phyloP scores from a whole-genome alignment of 345 rosid species.

The Gynandropsis gynandra region DNA sequence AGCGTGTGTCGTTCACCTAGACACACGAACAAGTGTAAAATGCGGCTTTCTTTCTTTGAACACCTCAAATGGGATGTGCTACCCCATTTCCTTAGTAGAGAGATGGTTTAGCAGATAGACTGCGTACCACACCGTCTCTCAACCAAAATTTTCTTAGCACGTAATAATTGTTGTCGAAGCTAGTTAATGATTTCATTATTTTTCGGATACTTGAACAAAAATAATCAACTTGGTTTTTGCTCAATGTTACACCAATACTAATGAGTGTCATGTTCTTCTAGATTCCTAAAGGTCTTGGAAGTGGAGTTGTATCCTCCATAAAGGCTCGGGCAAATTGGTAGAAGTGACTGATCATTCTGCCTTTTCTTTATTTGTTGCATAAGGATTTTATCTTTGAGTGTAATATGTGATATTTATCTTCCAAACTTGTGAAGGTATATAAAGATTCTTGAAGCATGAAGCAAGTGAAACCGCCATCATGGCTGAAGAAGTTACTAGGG shows the following conservation, averaged over 20 bases:
- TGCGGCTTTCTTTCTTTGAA: no score
- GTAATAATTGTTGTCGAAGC: neutral
- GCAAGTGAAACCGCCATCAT: slow-evolving; percentile 66
- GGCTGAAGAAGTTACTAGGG: slow-evolving; percentile 60
- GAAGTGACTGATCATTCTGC: no score
- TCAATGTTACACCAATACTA: slow-evolving; percentile 3
- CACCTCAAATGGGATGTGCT: no score
- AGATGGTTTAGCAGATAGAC: no score
- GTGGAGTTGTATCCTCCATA: slow-evolving; percentile 64
- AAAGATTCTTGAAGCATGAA: slow-evolving; percentile 71
- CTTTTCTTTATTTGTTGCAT: slow-evolving; percentile 1
- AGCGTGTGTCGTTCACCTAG: no score
- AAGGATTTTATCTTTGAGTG: neutral
- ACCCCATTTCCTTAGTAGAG: no score
- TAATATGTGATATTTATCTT: neutral
- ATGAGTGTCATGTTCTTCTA: slow-evolving; percentile 2
- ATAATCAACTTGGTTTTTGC: no score
- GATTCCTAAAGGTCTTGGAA: slow-evolving; percentile 72
- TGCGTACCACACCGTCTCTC: no score
- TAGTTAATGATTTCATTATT: neutral
- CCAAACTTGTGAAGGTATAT: slow-evolving; percentile 52
- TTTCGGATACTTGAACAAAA: slow-evolving; percentile 3
- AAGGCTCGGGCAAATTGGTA: slow-evolving; percentile 94
- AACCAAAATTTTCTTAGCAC: no score
- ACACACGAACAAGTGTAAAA: no score